Evolutionary conservation across 495 filamentous ascomycete genomes (phyloP), one percentile per base, ranked within the genome.

Genomic region (Amniculicola lignicola): DNA sequence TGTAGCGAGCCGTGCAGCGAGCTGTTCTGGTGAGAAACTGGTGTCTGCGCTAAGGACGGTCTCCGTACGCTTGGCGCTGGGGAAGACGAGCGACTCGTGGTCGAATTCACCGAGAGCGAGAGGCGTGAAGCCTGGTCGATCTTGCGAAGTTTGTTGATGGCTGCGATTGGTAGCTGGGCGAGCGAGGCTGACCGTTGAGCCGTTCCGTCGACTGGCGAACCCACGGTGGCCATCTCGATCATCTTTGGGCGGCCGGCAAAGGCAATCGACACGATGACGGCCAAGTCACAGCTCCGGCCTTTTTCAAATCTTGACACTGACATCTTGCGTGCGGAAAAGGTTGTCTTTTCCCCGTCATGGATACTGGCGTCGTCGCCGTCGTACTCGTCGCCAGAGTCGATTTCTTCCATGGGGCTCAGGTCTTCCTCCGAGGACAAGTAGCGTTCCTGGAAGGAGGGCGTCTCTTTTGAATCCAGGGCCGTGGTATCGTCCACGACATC

Each of bases 381-480:
- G 36, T 15, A 36, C 3, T 59, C 57, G 0, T 43, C 55, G 23
- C 51, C 57, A 19, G 35, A 61, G 15, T 40, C 35, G n/a, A n/a
- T n/a, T 15, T 14, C 25, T 21, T 64, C 62, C 53, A 60, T 50
- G 18, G 62, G 62, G n/a, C 57, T 61, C 4, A 64, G 52, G 29
- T 64, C 62, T 39, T 64, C 62, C 36, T 64, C 62, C 7, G 51
- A 57, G 11, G 62, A 64, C 37, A 64, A 28, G 38, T 64, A 64
- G 6, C 51, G 51, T 11, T 61, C 51, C 41, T 64, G 62, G 42
- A 61, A 54, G 44, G 44, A 50, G 22, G 45, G n/a, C 9, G 22
- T 52, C 35, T 64, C 57, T 18, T 43, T 51, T 2, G 55, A 19
- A 16, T 57, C 57, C 14, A 44, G 42, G 18, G 24, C 24, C 33